Base-by-base conservation (phyloP, 306 rosid species). In the Acacia crassicarpa region DNA sequence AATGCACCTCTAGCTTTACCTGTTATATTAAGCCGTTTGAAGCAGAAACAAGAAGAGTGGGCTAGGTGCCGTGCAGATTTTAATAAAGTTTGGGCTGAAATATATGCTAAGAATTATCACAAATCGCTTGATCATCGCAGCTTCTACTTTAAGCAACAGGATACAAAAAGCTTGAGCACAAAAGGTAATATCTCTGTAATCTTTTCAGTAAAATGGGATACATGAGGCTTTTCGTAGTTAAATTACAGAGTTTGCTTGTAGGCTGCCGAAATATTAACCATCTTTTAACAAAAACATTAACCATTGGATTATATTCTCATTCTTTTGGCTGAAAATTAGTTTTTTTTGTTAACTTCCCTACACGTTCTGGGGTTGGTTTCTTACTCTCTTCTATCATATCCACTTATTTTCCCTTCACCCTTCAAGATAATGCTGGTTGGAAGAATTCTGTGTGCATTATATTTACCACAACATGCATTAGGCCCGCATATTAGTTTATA, bases 31-130 rank as follows among this genome's bases (percentile, higher is more conserved):
- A 90, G 90, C 6, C 97, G 99, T 81, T 76, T 96, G 91, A 96
- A 93, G 92, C 99, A 93, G 90, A 96, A 96, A 87, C 97, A 96
- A 80, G 98, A 96, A 72, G 99, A 93, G 86, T 96, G 99, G 99
- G 97, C 94, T 67, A 88, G 89, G 85, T 96, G 98, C 76, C 99
- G 97, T 68, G 82, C 94, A 67, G 99, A 96, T 85, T 96, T 93
- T 74, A 92, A 90, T 86, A 96, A 93, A 89, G 99, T 96, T 73
- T 96, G 99, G 99, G 98, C 97, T 66, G 99, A 96, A 45, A 93
- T 96, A 89, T 96, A 96, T 87, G 79, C 98, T 3, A 96, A 96
- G 89, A 96, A 96, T 85, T 91, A 96, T 88, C 99, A 96, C 86
- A 96, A 93, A 86, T 93, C 98, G 56, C 99, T 96, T 83, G 99